These are phyloP conservation scores for Didymella arachidicola DNA, from an alignment of 2,329 filamentous ascomycete genomes.

Conservation along the genomic window DNA sequence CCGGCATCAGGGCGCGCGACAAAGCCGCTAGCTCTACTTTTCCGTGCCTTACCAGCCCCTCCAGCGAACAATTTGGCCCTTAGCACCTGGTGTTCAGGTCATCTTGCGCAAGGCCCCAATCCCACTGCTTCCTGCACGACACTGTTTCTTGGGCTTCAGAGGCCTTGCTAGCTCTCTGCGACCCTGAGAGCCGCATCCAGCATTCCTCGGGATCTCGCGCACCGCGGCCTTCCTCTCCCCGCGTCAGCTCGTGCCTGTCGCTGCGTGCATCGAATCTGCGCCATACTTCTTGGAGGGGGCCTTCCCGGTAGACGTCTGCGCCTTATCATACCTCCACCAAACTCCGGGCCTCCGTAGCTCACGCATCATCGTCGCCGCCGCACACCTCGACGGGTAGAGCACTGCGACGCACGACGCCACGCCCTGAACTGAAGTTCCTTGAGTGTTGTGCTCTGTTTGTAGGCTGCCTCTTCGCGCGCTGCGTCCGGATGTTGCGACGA, in stretches of 20 bases:
- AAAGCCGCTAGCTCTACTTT: conserved; percentile 35
- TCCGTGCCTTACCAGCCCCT: conserved; percentile 35
- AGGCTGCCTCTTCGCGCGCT: conserved; percentile 23
- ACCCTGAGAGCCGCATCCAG: conserved; percentile 36
- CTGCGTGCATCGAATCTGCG: conserved; percentile 35
- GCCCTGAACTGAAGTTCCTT: conserved; percentile 2
- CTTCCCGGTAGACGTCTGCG: conserved; percentile 32
- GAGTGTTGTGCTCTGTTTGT: conserved; percentile 17
- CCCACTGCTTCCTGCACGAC: conserved; percentile 35
- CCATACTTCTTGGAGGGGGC: conserved; percentile 22
- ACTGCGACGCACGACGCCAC: conserved; percentile 24
- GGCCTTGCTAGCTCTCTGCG: conserved; percentile 29
- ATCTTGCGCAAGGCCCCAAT: conserved; percentile 24
- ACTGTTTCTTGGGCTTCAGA: conserved; percentile 30
- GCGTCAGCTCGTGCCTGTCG: conserved; percentile 40
- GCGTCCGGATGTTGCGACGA: conserved; percentile 48
- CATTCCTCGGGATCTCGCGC: conserved; percentile 9
- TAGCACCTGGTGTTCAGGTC: conserved; percentile 17
- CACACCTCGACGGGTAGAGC: conserved; percentile 24
- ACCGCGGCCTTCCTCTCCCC: conserved; percentile 35
- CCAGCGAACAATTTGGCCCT: conserved; percentile 21
- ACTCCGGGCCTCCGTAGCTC: conserved; percentile 42
- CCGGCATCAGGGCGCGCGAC: conserved; percentile 21
- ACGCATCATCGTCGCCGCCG: conserved; percentile 29
- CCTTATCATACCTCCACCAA: conserved; percentile 39